phyloP scores from a whole-genome alignment of 805 yeast genomes.

The Lachancea sp. region DNA sequence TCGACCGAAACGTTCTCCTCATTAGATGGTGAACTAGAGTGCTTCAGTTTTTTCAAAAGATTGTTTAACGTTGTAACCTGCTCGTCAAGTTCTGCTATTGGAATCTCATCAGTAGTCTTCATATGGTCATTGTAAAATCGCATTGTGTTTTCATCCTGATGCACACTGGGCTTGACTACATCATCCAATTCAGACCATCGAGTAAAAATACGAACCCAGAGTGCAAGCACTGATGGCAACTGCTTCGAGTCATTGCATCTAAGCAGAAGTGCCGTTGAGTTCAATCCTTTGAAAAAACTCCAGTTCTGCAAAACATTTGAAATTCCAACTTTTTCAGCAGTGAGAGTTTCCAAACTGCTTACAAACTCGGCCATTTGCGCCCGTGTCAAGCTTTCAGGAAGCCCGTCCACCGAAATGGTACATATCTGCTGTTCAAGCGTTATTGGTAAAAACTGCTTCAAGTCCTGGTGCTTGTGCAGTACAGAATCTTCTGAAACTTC shows the following conservation, averaged over 20 bases:
- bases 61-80: neutral
- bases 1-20: slow-evolving; percentile 12
- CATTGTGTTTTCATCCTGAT: slow-evolving; percentile 18
- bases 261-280: slow-evolving; percentile 5
- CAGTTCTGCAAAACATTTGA: slow-evolving; percentile 1
- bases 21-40: neutral
- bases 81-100: slow-evolving; percentile 2
- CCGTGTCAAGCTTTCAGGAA: slow-evolving; percentile 13
- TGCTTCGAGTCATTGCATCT: slow-evolving; percentile 2
- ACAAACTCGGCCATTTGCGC: slow-evolving; percentile 14
- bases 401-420: slow-evolving; percentile 17
- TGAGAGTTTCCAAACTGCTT: neutral
- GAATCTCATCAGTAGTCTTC: neutral
- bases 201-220: neutral
- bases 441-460: slow-evolving; percentile 25
- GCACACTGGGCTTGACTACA: slow-evolving; percentile 6
- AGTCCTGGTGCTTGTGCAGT: slow-evolving; percentile 2
- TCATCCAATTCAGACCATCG: slow-evolving; percentile 1
- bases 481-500: neutral
- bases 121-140: slow-evolving; percentile 13
- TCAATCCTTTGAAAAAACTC: slow-evolving; percentile 8
- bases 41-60: slow-evolving; percentile 2
- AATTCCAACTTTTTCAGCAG: neutral
- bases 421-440: slow-evolving; percentile 23
- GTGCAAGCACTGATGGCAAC: neutral